Percentiles rank a stretch among this genome's conserved stretches.
phyloP scores from a whole-genome alignment of 495 filamentous ascomycete genomes.

The Penicillium goetzii region DNA sequence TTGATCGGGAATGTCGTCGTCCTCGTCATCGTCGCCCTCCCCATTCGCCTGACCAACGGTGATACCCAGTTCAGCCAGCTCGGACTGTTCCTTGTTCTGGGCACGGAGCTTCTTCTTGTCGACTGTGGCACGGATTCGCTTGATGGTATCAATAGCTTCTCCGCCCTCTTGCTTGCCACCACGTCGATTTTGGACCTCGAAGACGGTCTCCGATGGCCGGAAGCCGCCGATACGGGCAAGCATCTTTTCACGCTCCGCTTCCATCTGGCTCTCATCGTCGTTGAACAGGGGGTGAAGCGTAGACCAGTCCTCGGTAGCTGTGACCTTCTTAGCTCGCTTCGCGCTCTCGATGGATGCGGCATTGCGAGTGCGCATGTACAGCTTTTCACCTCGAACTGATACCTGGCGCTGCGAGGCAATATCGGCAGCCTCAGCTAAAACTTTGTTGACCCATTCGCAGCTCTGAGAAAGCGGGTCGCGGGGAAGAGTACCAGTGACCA shows the following conservation, averaged over 20 bases:
- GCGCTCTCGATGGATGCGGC: constrained; percentile 85
- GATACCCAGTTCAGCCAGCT: constrained; percentile 33
- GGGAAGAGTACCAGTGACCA: constrained; percentile 74
- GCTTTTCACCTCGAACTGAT: constrained; percentile 84
- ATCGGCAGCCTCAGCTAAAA: constrained; percentile 75
- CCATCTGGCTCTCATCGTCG: constrained; percentile 60
- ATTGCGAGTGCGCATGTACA: constrained; percentile 87
- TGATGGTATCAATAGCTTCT: constrained; percentile 81
- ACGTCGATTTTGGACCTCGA: constrained; percentile 81
- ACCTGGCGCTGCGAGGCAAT: constrained; percentile 70
- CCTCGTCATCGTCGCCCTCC: constrained; percentile 37
- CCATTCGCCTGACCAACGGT: constrained; percentile 30
- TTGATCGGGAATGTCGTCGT: constrained; percentile 40
- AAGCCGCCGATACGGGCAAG: constrained; percentile 82
- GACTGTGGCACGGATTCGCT: constrained; percentile 61
- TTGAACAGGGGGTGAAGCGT: constrained; percentile 78
- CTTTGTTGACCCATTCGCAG: constrained; percentile 77
- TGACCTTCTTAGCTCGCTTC: constrained; percentile 77
- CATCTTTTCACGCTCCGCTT: constrained; percentile 79
- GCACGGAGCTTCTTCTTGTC: constrained; percentile 48
- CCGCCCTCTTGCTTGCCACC: constrained; percentile 53
- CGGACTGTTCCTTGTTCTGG: constrained; percentile 36
- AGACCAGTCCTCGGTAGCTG: constrained; percentile 67
- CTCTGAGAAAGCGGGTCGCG: constrained; percentile 71
- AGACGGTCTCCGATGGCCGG: constrained; percentile 88